Conservation (phyloP, 768 basidiomycete genomes). For the Auriscalpium orientale region DNA sequence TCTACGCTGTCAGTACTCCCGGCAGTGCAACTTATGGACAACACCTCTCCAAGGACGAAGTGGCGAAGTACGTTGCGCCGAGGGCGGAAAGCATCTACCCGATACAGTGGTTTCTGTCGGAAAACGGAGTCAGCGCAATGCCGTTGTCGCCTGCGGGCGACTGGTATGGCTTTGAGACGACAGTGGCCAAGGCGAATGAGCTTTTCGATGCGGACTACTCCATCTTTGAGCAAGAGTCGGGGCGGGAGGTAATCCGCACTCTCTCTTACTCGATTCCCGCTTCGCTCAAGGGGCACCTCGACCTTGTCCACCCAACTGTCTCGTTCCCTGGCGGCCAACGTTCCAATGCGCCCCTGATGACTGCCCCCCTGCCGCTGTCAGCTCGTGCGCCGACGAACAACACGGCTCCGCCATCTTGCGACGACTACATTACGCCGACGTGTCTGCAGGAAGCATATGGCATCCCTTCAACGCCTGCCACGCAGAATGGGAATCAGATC, state of each 20-base stretch:
- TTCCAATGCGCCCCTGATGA: not conserved
- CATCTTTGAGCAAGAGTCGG: not conserved
- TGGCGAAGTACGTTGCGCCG: constrained; percentile 14
- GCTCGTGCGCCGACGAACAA: too few relatives aligned
- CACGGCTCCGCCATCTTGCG: not conserved
- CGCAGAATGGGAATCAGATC: constrained; percentile 17
- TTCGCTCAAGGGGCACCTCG: constrained; percentile 7
- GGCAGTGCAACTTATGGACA: constrained; percentile 28
- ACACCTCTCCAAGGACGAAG: constrained; percentile 29
- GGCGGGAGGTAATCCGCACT: constrained; percentile 9
- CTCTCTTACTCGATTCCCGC: constrained; percentile 3
- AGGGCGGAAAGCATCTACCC: constrained; percentile 14
- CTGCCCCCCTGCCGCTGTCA: not conserved
- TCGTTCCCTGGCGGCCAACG: not conserved
- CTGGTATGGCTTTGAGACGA: constrained; percentile 19
- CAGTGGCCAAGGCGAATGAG: constrained; percentile 22
- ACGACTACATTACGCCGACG: constrained; percentile 17
- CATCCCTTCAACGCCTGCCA: constrained; percentile 25
- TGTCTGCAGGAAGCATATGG: constrained; percentile 29
- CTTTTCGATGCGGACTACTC: not conserved
- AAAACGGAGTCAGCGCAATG: constrained; percentile 18
- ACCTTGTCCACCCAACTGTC: constrained; percentile 15
- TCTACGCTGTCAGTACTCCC: constrained; percentile 31
- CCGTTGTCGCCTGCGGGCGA: constrained; percentile 21
- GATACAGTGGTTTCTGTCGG: constrained; percentile 20